A percentile compares a stretch with the other conserved stretches of the same genome.
Conservation (phyloP, 345 rosid genomes). For the Acer campestre region DNA sequence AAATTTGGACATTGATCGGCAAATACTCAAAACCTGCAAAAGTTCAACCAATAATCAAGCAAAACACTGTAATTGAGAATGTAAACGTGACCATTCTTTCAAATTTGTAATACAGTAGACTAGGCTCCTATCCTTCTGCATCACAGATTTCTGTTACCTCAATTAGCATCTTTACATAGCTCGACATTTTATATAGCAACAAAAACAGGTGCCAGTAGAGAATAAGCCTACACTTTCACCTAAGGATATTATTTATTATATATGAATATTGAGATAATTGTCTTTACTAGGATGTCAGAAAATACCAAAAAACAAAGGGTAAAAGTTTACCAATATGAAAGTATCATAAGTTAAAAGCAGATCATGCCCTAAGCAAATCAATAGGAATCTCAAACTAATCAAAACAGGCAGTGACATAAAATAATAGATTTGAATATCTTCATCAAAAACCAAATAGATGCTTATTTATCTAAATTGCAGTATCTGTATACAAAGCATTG, state of each 20-base stretch:
- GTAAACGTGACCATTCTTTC: constrained; percentile 9
- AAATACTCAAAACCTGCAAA: constrained; percentile 78
- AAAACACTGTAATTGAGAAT: constrained; percentile 17
- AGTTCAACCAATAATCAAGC: constrained; percentile 28
- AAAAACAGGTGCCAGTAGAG: background rate
- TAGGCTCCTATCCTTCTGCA: constrained; percentile 8
- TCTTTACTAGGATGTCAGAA: background rate
- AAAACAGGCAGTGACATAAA: background rate
- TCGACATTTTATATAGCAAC: background rate
- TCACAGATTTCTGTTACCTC: constrained; percentile 6
- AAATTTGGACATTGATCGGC: constrained; percentile 73
- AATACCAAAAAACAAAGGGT: background rate
- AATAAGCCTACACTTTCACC: background rate
- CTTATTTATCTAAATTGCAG: background rate
- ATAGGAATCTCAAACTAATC: background rate
- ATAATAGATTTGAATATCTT: background rate
- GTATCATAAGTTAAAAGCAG: background rate
- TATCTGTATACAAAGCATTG: background rate
- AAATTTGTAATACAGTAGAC: background rate
- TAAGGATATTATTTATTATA: background rate
- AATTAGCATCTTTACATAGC: constrained; percentile 9
- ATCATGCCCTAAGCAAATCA: constrained; percentile 2
- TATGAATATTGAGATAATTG: background rate
- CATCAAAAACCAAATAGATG: background rate
- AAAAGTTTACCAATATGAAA: no score